Evolutionary conservation across 2,329 filamentous ascomycete species (phyloP).

Genomic region (Stachybotrys chartarum): DNA sequence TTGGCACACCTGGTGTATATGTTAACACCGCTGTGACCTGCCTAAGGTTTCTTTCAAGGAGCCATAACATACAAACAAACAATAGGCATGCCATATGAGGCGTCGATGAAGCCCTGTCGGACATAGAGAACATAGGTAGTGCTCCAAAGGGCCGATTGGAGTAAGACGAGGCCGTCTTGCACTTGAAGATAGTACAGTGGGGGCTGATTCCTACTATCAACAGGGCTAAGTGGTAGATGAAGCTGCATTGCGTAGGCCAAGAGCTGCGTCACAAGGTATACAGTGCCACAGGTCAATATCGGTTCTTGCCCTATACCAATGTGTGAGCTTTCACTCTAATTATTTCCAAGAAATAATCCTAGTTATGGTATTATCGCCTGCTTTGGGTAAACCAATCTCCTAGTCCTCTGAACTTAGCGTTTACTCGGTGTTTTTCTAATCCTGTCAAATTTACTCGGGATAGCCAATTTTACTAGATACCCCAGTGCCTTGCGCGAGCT

Average conservation of each 20-base stretch:
- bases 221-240: not conserved
- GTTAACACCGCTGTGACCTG: not conserved
- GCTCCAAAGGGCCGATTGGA: not conserved
- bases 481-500: not conserved
- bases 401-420: not conserved
- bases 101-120: not conserved
- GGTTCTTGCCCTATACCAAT: not conserved
- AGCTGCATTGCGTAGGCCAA: not conserved
- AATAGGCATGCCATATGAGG: not conserved
- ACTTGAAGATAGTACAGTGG: not conserved
- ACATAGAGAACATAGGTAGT: not conserved
- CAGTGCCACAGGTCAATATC: not conserved
- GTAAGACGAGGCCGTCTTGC: not conserved
- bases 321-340: not conserved
- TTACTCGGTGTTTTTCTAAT: not conserved
- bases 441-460: not conserved
- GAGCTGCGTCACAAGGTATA: not conserved
- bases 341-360: not conserved
- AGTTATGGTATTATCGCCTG: not conserved
- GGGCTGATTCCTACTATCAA: not conserved
- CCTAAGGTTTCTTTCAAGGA: not conserved
- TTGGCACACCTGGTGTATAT: not conserved
- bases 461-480: not conserved
- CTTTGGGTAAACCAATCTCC: not conserved
- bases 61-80: not conserved